Evolutionary conservation across 1,284 basidiomycete genomes (phyloP), one percentile per base, ranked within the genome.

Genomic region (Pascua guehoae): DNA sequence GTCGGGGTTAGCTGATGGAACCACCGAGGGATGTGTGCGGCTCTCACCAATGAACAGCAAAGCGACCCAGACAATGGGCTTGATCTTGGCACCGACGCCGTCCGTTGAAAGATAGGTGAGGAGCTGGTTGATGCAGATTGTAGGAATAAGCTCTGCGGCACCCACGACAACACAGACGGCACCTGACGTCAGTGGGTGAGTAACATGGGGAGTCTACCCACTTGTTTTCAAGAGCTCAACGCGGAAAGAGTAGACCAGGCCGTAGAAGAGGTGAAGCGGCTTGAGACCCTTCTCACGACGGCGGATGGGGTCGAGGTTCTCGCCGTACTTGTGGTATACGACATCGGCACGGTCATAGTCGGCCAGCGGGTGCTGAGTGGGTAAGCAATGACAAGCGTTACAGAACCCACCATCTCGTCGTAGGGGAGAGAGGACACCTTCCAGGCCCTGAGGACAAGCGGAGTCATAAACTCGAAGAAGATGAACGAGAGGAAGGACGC

Each of bases 61-160:
- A 2, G 75, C 47, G 41, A 88, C 81, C 87, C 87, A 89, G 17
- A 88, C 81, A 81, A 76, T 81, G 0, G 83, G 82, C 12, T 76
- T 70, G 43, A 83, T 70, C 5, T 65, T 61, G 0, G 77, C 74
- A 11, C 64, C 74, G n/a, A 74, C 57, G 2, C 79, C 79, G n/a
- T 70, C 70, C 0, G 64, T 74, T 60, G 83, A 78, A 14, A 85
- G 66, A 62, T 83, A 83, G 57, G 74, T 78, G 9, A 84, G 69
- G 4, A 82, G 72, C 11, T 76, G 63, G 61, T 83, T 81, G 65
- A 83, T 80, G 14, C 77, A 81, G 39, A 83, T 63, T 0, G 82
- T 80, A 5, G 79, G 77, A 16, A 78, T 70, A 53, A 84, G 79
- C 50, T 76, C 75, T 12, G 62, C 52, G 7, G 66, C 47, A 8